These are phyloP conservation scores for Prosopis cineraria DNA, from an alignment of 306 rosid genomes.

Conservation along the genomic window DNA sequence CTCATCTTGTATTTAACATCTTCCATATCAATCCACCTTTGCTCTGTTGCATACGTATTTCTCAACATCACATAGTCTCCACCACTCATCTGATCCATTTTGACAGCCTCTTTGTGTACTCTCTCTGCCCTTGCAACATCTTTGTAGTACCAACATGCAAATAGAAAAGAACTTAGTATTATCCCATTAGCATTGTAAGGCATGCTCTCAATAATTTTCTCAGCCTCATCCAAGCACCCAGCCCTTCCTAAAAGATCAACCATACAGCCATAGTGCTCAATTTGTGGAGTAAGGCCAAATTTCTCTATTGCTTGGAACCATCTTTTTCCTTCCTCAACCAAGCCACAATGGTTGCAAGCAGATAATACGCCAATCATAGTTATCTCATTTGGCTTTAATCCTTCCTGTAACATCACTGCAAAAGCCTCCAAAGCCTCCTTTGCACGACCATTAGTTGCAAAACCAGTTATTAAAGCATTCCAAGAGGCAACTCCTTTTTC, in stretches of 20 bases:
- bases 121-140: conserved; percentile 61
- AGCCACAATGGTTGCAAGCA: conserved; percentile 72
- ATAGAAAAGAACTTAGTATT: conserved; percentile 67
- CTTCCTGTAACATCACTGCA: conserved; percentile 44
- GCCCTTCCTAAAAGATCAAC: conserved; percentile 72
- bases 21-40: conserved; percentile 67
- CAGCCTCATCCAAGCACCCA: conserved; percentile 74
- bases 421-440: conserved; percentile 63
- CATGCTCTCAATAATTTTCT: conserved; percentile 57
- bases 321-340: conserved; percentile 66
- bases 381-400: conserved; percentile 49
- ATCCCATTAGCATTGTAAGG: conserved; percentile 63
- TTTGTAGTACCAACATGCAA: conserved; percentile 59
- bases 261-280: conserved; percentile 81
- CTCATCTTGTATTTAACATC: conserved; percentile 56
- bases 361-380: conserved; percentile 63
- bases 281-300: conserved; percentile 53
- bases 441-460: conserved; percentile 67
- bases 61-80: conserved; percentile 63
- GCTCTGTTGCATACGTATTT: conserved; percentile 57
- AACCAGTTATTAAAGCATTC: conserved; percentile 80
- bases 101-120: conserved; percentile 47
- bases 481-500: conserved; percentile 57
- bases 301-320: conserved; percentile 58
- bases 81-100: conserved; percentile 46